Base-by-base conservation (phyloP, 805 yeast species). In the Candida loeiensis region DNA sequence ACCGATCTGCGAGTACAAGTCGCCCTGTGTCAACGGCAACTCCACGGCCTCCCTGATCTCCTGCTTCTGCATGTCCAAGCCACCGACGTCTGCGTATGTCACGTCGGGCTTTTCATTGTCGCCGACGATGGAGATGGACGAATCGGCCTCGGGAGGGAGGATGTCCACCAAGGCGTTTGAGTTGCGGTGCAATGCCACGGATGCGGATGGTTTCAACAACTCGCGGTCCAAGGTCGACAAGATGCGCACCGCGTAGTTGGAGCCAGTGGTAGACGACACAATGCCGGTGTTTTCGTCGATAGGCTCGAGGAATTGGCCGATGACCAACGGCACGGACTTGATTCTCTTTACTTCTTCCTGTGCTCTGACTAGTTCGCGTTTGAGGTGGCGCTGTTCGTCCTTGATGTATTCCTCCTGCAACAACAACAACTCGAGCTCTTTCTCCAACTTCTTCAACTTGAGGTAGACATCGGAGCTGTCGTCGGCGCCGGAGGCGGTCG, bases 21-120 rank as follows among this genome's bases (percentile, higher is more conserved):
- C 99, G 27, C 93, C 95, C 61, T 93, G 98, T 12, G 95, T 85
- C 55, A 93, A 75, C 9, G 99, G 99, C 53, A 93, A 74, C 64
- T 93, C 99, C 12, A 93, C 98, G 2, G 99, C 99, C 68, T 93
- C 99, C 58, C 97, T 80, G 48, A 93, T 93, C 69, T 93, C 99
- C 66, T 95, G 99, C 56, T 93, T 95, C 66, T 93, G 99, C 95
- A 93, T 89, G 63, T 93, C 99, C 60, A 93, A 73, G 29, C 99
- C 99, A 65, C 99, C 99, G 41, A 93, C 97, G 63, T 93, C 99
- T 24, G 96, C 95, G 56, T 93, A 93, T 2, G 96, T 81, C 28
- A 85, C 93, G 56, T 85, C 90, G 17, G 95, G 95, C 58, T 85
- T 86, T 65, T 95, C 96, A 54, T 87, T 85, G 31, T 91, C 95